Percentiles rank a stretch among this genome's conserved stretches.
Conservation (phyloP, 1,284 basidiomycete genomes). For the Leccinum subrobustum region DNA sequence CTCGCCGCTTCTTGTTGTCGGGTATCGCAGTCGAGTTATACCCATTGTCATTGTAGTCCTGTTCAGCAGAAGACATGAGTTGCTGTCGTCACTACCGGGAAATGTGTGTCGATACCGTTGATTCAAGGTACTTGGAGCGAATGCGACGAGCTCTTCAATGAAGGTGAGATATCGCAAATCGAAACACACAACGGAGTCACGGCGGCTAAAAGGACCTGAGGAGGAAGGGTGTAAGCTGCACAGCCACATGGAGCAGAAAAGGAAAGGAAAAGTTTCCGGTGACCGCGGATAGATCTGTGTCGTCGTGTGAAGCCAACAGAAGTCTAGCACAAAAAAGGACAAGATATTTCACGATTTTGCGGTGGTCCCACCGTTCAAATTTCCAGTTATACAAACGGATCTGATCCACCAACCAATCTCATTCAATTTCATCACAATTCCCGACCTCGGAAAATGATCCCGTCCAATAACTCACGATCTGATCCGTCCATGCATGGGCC, state of each 20-base stretch:
- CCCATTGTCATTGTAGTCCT: slow-evolving; percentile 42
- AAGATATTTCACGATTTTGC: not conserved
- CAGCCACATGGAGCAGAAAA: not conserved
- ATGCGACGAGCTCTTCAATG: not conserved
- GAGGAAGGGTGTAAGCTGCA: not conserved
- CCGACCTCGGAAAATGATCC: not conserved
- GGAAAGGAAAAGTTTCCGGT: not conserved
- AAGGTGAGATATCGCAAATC: not conserved
- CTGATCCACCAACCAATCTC: not conserved
- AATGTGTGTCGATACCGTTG: not conserved
- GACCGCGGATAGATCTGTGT: not conserved
- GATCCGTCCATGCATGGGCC: not conserved
- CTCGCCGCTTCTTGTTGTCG: slow-evolving; percentile 58
- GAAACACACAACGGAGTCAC: not conserved
- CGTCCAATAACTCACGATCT: not conserved
- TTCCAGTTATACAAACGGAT: not conserved
- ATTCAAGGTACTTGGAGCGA: not conserved
- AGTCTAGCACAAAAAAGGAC: not conserved
- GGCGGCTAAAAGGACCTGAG: not conserved
- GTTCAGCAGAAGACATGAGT: slow-evolving; percentile 31
- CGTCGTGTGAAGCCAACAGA: not conserved
- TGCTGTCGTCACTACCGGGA: not conserved
- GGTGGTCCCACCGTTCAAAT: not conserved
- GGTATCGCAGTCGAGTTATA: slow-evolving; percentile 4
- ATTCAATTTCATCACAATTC: not conserved